A percentile compares a stretch with the other conserved stretches of the same genome.
Conservation (phyloP, 805 yeast genomes). For the Zygosaccharomyces rouxii region DNA sequence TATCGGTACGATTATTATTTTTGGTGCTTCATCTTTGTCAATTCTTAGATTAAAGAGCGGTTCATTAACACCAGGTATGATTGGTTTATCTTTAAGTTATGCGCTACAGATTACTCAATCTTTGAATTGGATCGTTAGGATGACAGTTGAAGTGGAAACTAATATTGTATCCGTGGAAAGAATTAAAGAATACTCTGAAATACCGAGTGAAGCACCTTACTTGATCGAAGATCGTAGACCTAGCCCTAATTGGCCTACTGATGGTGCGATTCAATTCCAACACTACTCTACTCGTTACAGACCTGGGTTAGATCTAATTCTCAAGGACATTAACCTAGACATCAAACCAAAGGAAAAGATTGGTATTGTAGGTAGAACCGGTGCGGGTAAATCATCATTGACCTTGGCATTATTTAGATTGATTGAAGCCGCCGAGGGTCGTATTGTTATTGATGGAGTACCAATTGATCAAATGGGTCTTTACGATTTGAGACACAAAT, state of each 20-base stretch:
- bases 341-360: slow-evolving; percentile 76
- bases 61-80: slow-evolving; percentile 76
- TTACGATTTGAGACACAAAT: slow-evolving; percentile 65
- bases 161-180: slow-evolving; percentile 96
- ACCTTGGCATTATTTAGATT: slow-evolving; percentile 81
- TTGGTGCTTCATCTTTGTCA: slow-evolving; percentile 79
- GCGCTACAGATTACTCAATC: slow-evolving; percentile 91
- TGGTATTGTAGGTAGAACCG: slow-evolving; percentile 96
- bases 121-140: slow-evolving; percentile 94
- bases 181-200: slow-evolving; percentile 77
- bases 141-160: slow-evolving; percentile 98
- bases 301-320: slow-evolving; percentile 71
- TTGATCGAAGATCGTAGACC: slow-evolving; percentile 65
- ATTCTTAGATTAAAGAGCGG: slow-evolving; percentile 68
- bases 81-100: slow-evolving; percentile 90
- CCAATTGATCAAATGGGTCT: slow-evolving; percentile 67
- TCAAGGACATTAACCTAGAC: slow-evolving; percentile 59
- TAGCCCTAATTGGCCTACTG: slow-evolving; percentile 63
- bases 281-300: slow-evolving; percentile 83
- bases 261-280: slow-evolving; percentile 62
- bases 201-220: slow-evolving; percentile 81
- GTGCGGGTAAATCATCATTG: slow-evolving; percentile 90
- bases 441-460: slow-evolving; percentile 65
- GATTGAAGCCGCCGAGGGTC: slow-evolving; percentile 72
- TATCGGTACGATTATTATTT: slow-evolving; percentile 82